These are phyloP conservation scores for Ganoderma resinaceum DNA, from an alignment of 1,284 basidiomycete species.

Conservation along the genomic window DNA sequence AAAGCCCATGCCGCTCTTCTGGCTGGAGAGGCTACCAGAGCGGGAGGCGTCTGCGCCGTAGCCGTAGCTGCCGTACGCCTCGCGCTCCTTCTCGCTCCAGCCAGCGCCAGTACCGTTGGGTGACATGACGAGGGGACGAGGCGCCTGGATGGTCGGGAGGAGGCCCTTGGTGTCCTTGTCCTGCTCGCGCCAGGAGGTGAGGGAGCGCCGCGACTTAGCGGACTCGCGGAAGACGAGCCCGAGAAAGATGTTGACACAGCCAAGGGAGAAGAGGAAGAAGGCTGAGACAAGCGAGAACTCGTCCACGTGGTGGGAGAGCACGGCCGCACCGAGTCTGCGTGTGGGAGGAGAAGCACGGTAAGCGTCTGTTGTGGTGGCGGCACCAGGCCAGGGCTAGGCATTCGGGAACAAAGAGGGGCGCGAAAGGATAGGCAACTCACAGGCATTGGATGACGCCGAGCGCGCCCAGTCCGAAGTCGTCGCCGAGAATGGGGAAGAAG, in stretches of 20 bases:
- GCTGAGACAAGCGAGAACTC: conserved; percentile 87
- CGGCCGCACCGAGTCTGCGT: conserved; percentile 71
- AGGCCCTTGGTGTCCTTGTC: conserved; percentile 47
- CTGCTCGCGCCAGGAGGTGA: conserved; percentile 71
- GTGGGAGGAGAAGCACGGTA: background rate
- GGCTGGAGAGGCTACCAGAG: conserved; percentile 36
- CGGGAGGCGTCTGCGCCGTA: conserved; percentile 50
- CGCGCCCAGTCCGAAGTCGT: conserved; percentile 82
- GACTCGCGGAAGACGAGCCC: conserved; percentile 77
- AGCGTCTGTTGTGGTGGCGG: background rate
- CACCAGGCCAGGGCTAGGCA: background rate
- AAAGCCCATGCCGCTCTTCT: conserved; percentile 68
- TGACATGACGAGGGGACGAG: conserved; percentile 47
- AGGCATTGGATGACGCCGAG: conserved; percentile 86
- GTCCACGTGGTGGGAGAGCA: conserved; percentile 86
- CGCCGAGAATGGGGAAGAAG: conserved; percentile 86
- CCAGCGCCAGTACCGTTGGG: conserved; percentile 25
- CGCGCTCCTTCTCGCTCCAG: conserved; percentile 25
- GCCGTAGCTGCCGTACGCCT: conserved; percentile 44
- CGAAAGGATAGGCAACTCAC: conserved; percentile 6
- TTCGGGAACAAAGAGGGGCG: background rate
- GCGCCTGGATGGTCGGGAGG: conserved; percentile 58
- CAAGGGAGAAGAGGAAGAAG: conserved; percentile 86
- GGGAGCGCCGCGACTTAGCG: conserved; percentile 67
- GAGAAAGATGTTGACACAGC: conserved; percentile 82